phyloP scores from a whole-genome alignment of 2,329 filamentous ascomycete species.

The Colletotrichum sp. region DNA sequence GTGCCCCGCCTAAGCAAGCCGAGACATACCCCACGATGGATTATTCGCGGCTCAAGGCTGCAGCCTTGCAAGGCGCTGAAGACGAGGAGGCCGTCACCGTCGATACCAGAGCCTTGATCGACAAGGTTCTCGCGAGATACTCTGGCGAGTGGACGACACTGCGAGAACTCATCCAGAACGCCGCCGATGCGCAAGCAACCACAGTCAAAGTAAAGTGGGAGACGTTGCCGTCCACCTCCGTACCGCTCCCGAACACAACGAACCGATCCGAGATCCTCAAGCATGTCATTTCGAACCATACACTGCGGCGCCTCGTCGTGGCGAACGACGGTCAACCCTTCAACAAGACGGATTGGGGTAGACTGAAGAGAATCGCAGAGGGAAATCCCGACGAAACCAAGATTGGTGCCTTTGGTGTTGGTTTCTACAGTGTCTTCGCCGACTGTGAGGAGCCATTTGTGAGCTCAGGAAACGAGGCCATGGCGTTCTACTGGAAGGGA shows the following conservation, averaged over 20 bases:
- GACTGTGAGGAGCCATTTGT: constrained; percentile 98
- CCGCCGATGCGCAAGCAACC: constrained; percentile 92
- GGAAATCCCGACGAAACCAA: constrained; percentile 99
- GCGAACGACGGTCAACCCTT: constrained; percentile 93
- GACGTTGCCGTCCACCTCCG: constrained; percentile 79
- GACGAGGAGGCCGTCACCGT: constrained; percentile 98
- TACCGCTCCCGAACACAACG: constrained; percentile 71
- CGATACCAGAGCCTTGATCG: constrained; percentile 94
- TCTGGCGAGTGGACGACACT: constrained; percentile 93
- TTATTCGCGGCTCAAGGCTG: constrained; percentile 79
- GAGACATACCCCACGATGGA: constrained; percentile 57
- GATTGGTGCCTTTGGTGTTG: constrained; percentile 97
- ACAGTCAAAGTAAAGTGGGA: constrained; percentile 93
- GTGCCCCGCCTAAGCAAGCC: neutral
- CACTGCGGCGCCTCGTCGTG: constrained; percentile 84
- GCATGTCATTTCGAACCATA: constrained; percentile 85
- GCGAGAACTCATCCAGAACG: constrained; percentile 95
- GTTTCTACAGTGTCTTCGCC: constrained; percentile 98
- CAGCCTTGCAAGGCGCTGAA: constrained; percentile 83
- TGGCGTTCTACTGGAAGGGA: constrained; percentile 99
- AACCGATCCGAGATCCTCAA: constrained; percentile 77
- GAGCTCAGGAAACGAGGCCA: constrained; percentile 87
- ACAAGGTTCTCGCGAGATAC: constrained; percentile 96
- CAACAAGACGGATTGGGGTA: constrained; percentile 87
- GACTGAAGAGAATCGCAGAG: constrained; percentile 96